phyloP scores from a whole-genome alignment of 2,329 filamentous ascomycete genomes.

The Didymella pomorum region DNA sequence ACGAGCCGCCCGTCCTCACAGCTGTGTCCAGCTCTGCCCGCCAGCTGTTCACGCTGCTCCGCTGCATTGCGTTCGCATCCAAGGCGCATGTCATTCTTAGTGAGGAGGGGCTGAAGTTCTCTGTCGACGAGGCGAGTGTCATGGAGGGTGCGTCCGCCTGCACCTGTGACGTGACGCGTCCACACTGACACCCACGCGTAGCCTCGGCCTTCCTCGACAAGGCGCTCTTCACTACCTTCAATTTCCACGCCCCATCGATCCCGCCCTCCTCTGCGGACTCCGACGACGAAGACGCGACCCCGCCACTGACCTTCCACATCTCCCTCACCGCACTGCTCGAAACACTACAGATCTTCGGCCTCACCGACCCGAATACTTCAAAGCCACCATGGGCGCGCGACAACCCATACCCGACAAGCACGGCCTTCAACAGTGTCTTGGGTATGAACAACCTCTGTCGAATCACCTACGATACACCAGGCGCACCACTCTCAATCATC shows the following conservation, averaged over 20 bases:
- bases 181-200: constrained; percentile 40
- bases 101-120: constrained; percentile 84
- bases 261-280: constrained; percentile 46
- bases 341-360: constrained; percentile 92
- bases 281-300: constrained; percentile 50
- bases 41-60: constrained; percentile 72
- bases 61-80: constrained; percentile 67
- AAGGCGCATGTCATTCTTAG: constrained; percentile 78
- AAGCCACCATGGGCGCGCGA: constrained; percentile 52
- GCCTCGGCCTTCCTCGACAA: constrained; percentile 86
- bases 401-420: constrained; percentile 62
- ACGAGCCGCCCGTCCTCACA: constrained; percentile 67
- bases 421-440: constrained; percentile 84
- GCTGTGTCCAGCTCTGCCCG: constrained; percentile 80
- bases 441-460: constrained; percentile 87
- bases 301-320: constrained; percentile 76
- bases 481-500: constrained; percentile 82
- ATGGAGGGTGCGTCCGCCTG: constrained; percentile 75
- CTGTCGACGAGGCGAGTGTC: constrained; percentile 84
- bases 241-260: constrained; percentile 64
- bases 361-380: constrained; percentile 57
- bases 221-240: constrained; percentile 85
- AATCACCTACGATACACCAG: constrained; percentile 76
- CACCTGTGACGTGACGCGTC: constrained; percentile 10
- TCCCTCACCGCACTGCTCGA: constrained; percentile 88